Evolutionary conservation across 2,329 filamentous ascomycete species (phyloP).

Genomic region (Lachnellula cervina): DNA sequence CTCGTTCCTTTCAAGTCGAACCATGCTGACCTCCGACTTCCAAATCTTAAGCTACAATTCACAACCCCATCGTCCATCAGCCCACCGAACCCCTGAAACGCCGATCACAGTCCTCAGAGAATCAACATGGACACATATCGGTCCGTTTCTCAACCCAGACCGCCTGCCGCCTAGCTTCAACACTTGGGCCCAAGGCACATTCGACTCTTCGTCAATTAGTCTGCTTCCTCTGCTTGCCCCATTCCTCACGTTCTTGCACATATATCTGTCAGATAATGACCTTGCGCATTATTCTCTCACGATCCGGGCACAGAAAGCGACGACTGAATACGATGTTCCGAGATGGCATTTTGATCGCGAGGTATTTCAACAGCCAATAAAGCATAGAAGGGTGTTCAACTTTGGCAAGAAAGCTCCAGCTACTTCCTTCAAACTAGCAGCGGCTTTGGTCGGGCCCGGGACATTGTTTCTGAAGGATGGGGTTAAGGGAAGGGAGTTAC

Average conservation of each 20-base stretch:
- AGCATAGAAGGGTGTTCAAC: not conserved
- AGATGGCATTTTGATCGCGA: conserved; percentile 8
- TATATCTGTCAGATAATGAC: not conserved
- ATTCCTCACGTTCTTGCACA: conserved; percentile 3
- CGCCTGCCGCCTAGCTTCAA: not conserved
- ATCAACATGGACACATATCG: conserved; percentile 6
- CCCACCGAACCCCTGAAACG: too few relatives aligned
- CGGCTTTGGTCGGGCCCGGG: conserved; percentile 3
- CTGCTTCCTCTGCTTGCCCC: not conserved
- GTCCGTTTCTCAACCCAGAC: not conserved
- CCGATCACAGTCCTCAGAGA: too few relatives aligned
- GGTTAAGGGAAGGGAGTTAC: not conserved
- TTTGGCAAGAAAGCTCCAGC: too few relatives aligned
- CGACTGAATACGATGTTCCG: conserved; percentile 3
- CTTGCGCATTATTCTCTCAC: conserved; percentile 6
- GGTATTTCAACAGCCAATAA: not conserved
- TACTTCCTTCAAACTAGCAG: conserved; percentile 1
- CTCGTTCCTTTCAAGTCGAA: too few relatives aligned
- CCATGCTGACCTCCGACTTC: too few relatives aligned
- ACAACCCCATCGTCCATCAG: too few relatives aligned
- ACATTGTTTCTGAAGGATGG: conserved; percentile 4
- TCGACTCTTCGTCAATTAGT: not conserved
- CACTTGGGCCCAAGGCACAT: not conserved
- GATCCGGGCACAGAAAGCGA: conserved; percentile 5
- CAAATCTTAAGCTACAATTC: too few relatives aligned